Evolutionary conservation across 2,329 filamentous ascomycete genomes (phyloP), one percentile per base, ranked within the genome.

Genomic region (Furcasterigmium furcatum): DNA sequence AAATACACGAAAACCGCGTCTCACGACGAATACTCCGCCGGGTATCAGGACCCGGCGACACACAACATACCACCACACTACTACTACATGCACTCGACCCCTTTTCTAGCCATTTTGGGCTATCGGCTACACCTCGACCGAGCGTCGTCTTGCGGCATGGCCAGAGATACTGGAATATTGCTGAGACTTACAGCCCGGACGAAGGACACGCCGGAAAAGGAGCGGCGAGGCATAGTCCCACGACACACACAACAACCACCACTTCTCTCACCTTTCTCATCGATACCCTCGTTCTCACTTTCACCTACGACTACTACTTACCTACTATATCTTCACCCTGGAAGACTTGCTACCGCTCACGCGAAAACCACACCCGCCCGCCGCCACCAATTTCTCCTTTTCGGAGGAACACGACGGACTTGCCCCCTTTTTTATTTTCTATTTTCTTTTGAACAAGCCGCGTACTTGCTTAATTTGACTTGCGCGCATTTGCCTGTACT

Each of bases 341-440:
- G 46, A 55, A 56, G 56, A 55, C 52, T 55, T 52, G 49, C 56
- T 57, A 48, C 56, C 59, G 62, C 64, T 67, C 63, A 62, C 63
- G 63, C 65, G 60, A 60, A 42, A 19, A 27, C 13, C 22, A 38
- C 22, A 22, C 22, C n/a, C 38, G 10, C 35, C 35, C 35, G n/a
- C n/a, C n/a, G n/a, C n/a, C n/a, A n/a, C n/a, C n/a, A n/a, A n/a
- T n/a, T n/a, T n/a, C n/a, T n/a, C n/a, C n/a, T 16, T 13, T 9
- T 20, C n/a, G 34, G 19, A 19, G 42, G 41, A 38, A 32, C n/a
- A 44, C 39, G 32, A 40, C 49, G 25, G 7, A 45, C 43, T 44
- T 19, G n/a, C 38, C 21, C 38, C 48, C 34, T 45, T 43, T 36
- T 46, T 43, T 46, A 45, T 48, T 45, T 50, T 41, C 49, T 46